Percentiles rank a stretch among this genome's conserved stretches.
phyloP scores from a whole-genome alignment of 2,329 filamentous ascomycete genomes.

The Cladosporium sp. region DNA sequence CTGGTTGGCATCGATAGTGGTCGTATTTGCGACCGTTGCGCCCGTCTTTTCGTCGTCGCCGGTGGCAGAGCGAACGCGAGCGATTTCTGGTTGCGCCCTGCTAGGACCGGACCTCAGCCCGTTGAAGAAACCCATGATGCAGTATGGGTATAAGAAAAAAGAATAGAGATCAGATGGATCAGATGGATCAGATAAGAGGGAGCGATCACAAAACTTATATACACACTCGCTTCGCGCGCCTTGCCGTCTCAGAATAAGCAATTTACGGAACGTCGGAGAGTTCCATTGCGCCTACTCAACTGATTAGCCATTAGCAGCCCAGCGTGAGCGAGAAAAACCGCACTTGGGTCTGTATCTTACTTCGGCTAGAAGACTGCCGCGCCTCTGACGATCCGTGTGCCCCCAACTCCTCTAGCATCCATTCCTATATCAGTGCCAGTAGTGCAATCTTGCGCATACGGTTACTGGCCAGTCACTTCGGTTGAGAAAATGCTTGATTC shows the following conservation, averaged over 20 bases:
- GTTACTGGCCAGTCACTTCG: not conserved
- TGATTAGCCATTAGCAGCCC: not conserved
- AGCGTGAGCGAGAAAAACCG: not conserved
- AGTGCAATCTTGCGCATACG: not conserved
- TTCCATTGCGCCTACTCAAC: not conserved
- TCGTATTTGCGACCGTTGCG: not conserved
- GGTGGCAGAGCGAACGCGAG: not conserved
- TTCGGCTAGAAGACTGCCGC: not conserved
- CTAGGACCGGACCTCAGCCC: constrained; percentile 10
- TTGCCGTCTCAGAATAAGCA: not conserved
- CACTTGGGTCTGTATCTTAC: not conserved
- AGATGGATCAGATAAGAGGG: not conserved
- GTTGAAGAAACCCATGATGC: constrained; percentile 10
- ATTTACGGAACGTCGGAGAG: not conserved
- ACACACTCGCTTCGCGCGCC: not conserved
- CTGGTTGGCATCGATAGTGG: constrained; percentile 12
- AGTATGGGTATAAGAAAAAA: not conserved
- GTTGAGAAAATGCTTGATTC: constrained; percentile 1
- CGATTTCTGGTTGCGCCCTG: constrained; percentile 11
- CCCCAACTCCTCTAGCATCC: not conserved
- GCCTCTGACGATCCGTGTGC: not conserved
- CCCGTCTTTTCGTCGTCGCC: not conserved
- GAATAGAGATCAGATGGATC: constrained; percentile 5
- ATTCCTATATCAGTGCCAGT: not conserved
- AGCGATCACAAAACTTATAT: not conserved